Evolutionary conservation across 371 early-diverging fungal species (phyloP).

Genomic region (Mucor saturninus): DNA sequence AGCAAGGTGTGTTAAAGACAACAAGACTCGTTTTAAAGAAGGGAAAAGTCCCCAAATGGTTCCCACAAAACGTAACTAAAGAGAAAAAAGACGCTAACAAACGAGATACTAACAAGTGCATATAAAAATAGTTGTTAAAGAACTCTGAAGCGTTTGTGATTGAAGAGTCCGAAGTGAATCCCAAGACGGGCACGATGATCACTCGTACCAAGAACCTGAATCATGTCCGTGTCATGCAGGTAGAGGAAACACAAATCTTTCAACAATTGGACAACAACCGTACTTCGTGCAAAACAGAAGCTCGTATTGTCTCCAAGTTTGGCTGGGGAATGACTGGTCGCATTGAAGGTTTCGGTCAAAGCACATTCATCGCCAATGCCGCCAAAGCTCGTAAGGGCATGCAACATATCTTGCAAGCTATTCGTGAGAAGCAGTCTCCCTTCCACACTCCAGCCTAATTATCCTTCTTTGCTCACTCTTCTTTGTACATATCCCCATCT

Average conservation of each 20-base stretch:
- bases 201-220: constrained; percentile 89
- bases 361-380: constrained; percentile 83
- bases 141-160: constrained; percentile 80
- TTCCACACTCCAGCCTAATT: constrained; percentile 15
- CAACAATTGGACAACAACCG: constrained; percentile 58
- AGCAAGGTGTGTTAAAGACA: constrained; percentile 81
- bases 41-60: constrained; percentile 91
- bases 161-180: constrained; percentile 89
- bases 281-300: constrained; percentile 85
- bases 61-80: constrained; percentile 47
- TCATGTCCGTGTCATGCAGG: constrained; percentile 90
- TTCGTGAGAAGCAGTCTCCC: constrained; percentile 63
- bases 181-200: constrained; percentile 72
- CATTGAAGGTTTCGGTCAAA: constrained; percentile 91
- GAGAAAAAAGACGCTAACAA: neutral
- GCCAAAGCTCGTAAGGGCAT: constrained; percentile 87
- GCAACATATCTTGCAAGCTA: constrained; percentile 83
- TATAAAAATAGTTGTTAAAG: constrained; percentile 62
- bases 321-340: constrained; percentile 84
- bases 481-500: neutral
- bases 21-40: constrained; percentile 90
- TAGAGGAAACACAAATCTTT: constrained; percentile 90
- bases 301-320: constrained; percentile 85
- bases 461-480: neutral
- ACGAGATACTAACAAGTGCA: no score